Evolutionary conservation across 108 stramenopile species (phyloP), one percentile per base, ranked within the genome.

Genomic region (Chaetoceros muelleri): DNA sequence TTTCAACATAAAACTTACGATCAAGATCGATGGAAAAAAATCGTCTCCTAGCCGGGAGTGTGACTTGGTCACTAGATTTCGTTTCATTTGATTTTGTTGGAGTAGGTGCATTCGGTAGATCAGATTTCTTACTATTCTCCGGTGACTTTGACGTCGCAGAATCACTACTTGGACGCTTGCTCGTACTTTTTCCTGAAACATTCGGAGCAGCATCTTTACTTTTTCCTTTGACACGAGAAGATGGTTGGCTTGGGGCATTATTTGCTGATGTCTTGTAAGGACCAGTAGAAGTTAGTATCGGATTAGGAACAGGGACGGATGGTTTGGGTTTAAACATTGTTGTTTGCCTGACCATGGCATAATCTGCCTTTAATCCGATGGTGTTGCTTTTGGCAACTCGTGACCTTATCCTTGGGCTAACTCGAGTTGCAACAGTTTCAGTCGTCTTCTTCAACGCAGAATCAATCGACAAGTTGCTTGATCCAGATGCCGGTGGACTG

Each of bases 11-110:
- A 45, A 24, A 80, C 79, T 80, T 65, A 80, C 79, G 79, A 69
- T 89, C 87, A 48, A 89, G 53, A 62, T 89, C 88, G 52, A 90
- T 84, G 2, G 88, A 90, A 50, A 85, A 85, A 27, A 85, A 79
- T n/a, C 88, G 46, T 24, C 22, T 24, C n/a, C 48, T 49, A 5
- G 34, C 5, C 13, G 34, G 54, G 2, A 30, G 28, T 21, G 28
- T 30, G 19, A 20, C 28, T 55, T 17, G 54, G 18, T 34, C 20
- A 52, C 1, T 13, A 3, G 10, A 13, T 5, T 20, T 0, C 52
- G 34, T 19, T 30, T 25, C 40, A 48, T 56, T 57, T 48, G 56
- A 25, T 48, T 25, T 57, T 48, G 24, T 21, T 21, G 28, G 29
- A 55, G 24, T 49, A 5, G 48, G 48, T 49, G 48, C 48, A 20